These are phyloP conservation scores for Rubus idaeus DNA, from an alignment of 306 rosid species.

Conservation along the genomic window DNA sequence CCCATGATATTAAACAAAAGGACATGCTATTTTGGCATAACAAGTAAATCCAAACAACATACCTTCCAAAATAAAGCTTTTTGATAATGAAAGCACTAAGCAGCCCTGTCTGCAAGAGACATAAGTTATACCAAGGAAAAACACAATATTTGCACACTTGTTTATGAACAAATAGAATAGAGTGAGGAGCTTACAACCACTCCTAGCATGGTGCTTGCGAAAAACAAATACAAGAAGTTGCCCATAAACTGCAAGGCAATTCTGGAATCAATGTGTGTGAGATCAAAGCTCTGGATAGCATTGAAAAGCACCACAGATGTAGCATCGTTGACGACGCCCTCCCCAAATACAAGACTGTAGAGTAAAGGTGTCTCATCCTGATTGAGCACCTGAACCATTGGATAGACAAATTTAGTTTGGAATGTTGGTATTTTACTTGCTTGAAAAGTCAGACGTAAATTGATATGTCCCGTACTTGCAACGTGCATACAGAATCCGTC, in stretches of 20 bases:
- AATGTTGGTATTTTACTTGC: slow-evolving; percentile 21
- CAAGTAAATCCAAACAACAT: slow-evolving; percentile 10
- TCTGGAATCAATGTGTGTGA: slow-evolving; percentile 51
- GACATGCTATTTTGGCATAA: slow-evolving; percentile 12
- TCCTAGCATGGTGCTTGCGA: slow-evolving; percentile 80
- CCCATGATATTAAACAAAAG: slow-evolving; percentile 4
- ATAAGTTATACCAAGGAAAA: slow-evolving; percentile 33
- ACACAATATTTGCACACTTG: background rate
- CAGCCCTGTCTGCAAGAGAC: slow-evolving; percentile 71
- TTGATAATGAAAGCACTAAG: slow-evolving; percentile 85
- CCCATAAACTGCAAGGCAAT: slow-evolving; percentile 65
- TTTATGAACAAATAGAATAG: background rate
- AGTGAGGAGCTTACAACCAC: slow-evolving; percentile 54
- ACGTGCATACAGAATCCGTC: slow-evolving; percentile 97
- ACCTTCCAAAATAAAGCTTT: slow-evolving; percentile 94
- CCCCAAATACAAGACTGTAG: slow-evolving; percentile 97
- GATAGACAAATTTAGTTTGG: slow-evolving; percentile 22
- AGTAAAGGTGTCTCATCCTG: slow-evolving; percentile 99
- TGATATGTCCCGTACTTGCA: slow-evolving; percentile 66
- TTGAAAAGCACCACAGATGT: slow-evolving; percentile 97
- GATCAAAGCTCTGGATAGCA: slow-evolving; percentile 91
- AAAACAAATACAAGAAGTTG: slow-evolving; percentile 76
- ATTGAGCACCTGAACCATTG: slow-evolving; percentile 72
- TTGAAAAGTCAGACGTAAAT: slow-evolving; percentile 11
- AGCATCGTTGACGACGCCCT: slow-evolving; percentile 98